Percentiles rank a stretch among this genome's conserved stretches.
phyloP scores from a whole-genome alignment of 208 protist species.

The Acanthamoeba rhysodes region DNA sequence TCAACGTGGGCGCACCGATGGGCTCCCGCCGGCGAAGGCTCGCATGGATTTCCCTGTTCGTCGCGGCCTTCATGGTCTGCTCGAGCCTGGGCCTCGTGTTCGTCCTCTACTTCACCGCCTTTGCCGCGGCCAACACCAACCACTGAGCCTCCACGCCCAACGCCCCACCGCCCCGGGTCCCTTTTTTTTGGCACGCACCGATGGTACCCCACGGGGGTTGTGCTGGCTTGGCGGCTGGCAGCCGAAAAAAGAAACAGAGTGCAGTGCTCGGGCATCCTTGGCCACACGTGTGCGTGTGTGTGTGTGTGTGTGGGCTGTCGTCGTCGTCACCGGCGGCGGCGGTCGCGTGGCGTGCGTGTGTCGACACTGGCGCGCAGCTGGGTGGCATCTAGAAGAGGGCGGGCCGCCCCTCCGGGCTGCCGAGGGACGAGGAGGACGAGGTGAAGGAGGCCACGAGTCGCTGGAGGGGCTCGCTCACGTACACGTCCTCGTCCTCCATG shows the following conservation, averaged over 20 bases:
- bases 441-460: not conserved
- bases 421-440: not conserved
- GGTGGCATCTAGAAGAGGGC: too few relatives aligned
- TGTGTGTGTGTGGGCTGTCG: too few relatives aligned
- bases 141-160: not conserved
- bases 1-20: not conserved
- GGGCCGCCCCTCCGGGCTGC: too few relatives aligned
- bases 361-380: not conserved
- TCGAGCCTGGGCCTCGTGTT: not conserved
- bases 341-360: too few relatives aligned
- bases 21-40: not conserved
- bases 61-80: not conserved
- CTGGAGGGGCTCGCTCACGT: not conserved
- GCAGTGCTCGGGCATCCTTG: too few relatives aligned
- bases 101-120: not conserved
- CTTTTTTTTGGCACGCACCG: too few relatives aligned
- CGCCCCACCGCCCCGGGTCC: not conserved
- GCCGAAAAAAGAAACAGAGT: too few relatives aligned
- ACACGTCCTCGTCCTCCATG: conserved; percentile 28
- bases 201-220: too few relatives aligned
- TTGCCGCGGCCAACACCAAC: not conserved
- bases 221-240: too few relatives aligned
- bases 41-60: not conserved
- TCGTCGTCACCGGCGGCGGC: too few relatives aligned
- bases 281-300: too few relatives aligned